These are phyloP conservation scores for Solanum hybrid DNA, from an alignment of 305 asterid species.

Conservation along the genomic window DNA sequence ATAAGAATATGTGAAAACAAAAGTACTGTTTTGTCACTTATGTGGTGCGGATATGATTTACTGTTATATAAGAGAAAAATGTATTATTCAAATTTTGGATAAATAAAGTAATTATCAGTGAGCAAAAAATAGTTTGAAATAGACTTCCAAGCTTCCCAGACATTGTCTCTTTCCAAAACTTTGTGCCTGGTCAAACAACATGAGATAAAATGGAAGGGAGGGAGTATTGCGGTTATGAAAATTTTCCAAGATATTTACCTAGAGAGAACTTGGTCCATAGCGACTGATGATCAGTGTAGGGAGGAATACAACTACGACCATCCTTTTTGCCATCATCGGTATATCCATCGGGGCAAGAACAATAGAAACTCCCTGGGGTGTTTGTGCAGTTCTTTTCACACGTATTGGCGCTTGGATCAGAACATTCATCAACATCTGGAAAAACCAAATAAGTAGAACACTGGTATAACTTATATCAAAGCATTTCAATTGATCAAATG, in stretches of 20 bases:
- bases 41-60: neutral
- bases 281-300: neutral
- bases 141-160: neutral
- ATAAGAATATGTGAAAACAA: neutral
- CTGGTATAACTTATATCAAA: neutral
- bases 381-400: slow-evolving; percentile 19
- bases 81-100: neutral
- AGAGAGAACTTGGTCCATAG: slow-evolving; percentile 16
- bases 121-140: neutral
- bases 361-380: slow-evolving; percentile 13
- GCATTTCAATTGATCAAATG: neutral
- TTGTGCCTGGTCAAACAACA: neutral
- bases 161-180: neutral
- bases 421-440: slow-evolving; percentile 25
- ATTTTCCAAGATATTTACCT: slow-evolving; percentile 9
- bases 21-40: neutral
- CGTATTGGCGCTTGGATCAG: slow-evolving; percentile 1
- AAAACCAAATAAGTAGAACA: neutral
- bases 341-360: slow-evolving; percentile 23
- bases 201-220: neutral
- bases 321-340: slow-evolving; percentile 14
- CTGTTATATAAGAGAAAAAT: neutral
- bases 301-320: slow-evolving; percentile 16
- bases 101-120: neutral
- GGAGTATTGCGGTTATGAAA: neutral